Evolutionary conservation across 331 rosid species (phyloP).

Genomic region (Quercus phellos): DNA sequence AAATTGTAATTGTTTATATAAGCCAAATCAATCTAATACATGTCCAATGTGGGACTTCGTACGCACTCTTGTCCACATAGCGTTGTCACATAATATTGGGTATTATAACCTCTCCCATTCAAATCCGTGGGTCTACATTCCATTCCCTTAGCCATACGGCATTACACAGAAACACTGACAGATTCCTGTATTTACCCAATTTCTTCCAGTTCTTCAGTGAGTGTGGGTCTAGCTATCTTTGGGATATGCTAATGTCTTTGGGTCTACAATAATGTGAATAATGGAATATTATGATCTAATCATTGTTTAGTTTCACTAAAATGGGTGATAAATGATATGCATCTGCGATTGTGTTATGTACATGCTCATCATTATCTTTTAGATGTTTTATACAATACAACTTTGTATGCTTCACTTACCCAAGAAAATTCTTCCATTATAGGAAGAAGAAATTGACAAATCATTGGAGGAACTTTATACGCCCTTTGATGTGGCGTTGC

Average conservation of each 20-base stretch:
- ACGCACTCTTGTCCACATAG: too few species aligned
- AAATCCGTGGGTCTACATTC: too few species aligned
- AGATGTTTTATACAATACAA: constrained; percentile 11
- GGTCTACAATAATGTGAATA: neutral
- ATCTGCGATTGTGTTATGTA: neutral
- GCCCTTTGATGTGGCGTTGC: constrained; percentile 87
- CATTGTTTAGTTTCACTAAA: neutral
- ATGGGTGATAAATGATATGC: neutral
- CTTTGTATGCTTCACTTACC: constrained; percentile 14
- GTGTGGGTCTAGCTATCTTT: neutral
- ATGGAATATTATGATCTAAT: neutral
- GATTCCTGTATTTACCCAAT: neutral
- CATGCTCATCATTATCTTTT: neutral
- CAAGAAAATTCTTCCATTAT: constrained; percentile 13
- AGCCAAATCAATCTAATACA: too few species aligned
- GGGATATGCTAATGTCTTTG: neutral
- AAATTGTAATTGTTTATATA: too few species aligned
- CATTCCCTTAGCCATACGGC: too few species aligned
- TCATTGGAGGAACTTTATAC: constrained; percentile 79
- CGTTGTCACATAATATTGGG: too few species aligned
- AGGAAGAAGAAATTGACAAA: constrained; percentile 84
- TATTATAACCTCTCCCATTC: too few species aligned
- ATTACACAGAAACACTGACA: neutral
- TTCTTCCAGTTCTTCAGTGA: neutral
- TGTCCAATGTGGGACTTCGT: too few species aligned